A percentile compares a stretch with the other conserved stretches of the same genome.
Conservation (phyloP, 768 basidiomycete genomes). For the Suillus placidus region DNA sequence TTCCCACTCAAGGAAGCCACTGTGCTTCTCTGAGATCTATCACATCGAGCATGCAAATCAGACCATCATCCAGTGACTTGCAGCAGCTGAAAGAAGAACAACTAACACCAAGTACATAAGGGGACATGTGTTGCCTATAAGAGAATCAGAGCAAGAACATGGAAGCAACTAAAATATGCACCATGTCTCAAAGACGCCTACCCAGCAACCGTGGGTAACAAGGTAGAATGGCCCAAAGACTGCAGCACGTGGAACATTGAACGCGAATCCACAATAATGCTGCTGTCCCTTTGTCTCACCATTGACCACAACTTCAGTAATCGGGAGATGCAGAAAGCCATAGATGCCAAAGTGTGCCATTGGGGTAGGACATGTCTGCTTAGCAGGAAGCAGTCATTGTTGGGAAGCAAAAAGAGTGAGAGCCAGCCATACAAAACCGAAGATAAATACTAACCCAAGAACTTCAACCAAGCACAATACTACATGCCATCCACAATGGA, state of each 20-base stretch:
- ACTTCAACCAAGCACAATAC: neutral
- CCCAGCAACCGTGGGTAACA: conserved; percentile 39
- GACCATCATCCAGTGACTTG: neutral
- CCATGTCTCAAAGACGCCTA: conserved; percentile 47
- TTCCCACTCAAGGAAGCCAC: neutral
- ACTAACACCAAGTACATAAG: neutral
- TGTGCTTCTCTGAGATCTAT: conserved; percentile 1
- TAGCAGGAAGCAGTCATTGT: neutral
- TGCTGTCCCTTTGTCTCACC: conserved; percentile 1
- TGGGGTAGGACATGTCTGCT: neutral
- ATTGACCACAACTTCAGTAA: neutral
- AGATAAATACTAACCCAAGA: neutral
- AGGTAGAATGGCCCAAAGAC: conserved; percentile 37
- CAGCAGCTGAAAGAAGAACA: neutral
- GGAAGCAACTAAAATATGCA: conserved; percentile 19
- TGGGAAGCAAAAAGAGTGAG: neutral
- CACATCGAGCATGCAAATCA: neutral
- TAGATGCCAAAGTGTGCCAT: neutral
- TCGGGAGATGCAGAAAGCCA: neutral
- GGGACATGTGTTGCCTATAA: conserved; percentile 4
- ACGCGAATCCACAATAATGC: neutral
- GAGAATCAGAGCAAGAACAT: neutral
- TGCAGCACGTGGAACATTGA: conserved; percentile 2
- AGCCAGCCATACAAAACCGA: neutral
- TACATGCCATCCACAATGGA: too few relatives aligned